Percentiles rank a stretch among this genome's conserved stretches.
phyloP scores from a whole-genome alignment of 2,329 filamentous ascomycete species.

The Aspergillus spinulosporus region DNA sequence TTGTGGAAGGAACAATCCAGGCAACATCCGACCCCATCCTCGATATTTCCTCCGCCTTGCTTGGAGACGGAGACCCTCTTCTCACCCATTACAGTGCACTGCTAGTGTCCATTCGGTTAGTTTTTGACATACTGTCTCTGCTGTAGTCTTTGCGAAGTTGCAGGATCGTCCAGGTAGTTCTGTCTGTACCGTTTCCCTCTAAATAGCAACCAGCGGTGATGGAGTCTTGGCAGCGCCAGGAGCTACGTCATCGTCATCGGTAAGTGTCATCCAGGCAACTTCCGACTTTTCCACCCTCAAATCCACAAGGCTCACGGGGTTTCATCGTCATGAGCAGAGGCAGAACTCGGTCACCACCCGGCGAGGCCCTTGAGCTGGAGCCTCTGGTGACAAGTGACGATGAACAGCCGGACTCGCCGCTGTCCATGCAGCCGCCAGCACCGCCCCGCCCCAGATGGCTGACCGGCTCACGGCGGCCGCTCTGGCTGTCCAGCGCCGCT shows the following conservation, averaged over 20 bases:
- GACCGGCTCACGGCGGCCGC: background rate
- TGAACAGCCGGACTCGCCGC: constrained; percentile 2
- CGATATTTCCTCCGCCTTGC: no score
- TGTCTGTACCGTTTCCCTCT: no score
- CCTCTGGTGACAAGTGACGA: background rate
- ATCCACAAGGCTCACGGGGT: background rate
- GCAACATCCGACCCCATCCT: no score
- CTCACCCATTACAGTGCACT: no score
- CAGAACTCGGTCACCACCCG: background rate
- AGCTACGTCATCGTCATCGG: background rate
- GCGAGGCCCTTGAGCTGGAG: background rate
- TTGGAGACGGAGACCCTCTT: no score
- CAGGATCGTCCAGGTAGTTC: no score
- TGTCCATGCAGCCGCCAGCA: background rate
- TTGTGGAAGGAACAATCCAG: no score
- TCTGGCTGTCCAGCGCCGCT: background rate
- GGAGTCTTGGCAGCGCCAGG: background rate
- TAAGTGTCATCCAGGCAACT: background rate
- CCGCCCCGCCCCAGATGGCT: constrained; percentile 1
- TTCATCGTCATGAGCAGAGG: background rate
- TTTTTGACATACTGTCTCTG: no score
- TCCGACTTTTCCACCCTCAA: background rate
- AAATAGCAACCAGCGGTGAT: no score
- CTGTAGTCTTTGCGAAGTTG: no score
- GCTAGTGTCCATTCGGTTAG: no score